Evolutionary conservation across 768 basidiomycete genomes (phyloP).

Genomic region (Suillus brevipes): DNA sequence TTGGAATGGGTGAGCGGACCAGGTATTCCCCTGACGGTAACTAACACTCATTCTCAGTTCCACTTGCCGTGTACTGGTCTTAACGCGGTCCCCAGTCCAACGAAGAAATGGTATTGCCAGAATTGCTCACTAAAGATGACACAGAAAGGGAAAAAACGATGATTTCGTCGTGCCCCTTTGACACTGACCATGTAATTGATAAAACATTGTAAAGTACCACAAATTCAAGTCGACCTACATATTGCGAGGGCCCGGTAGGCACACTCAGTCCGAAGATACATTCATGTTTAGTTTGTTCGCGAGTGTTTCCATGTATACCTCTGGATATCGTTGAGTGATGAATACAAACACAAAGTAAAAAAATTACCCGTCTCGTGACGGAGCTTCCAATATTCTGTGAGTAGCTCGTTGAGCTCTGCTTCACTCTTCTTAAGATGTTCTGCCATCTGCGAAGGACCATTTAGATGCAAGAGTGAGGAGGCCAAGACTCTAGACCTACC

Average conservation of each 20-base stretch:
- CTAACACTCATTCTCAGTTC: slow-evolving; percentile 49
- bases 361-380: slow-evolving; percentile 70
- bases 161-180: neutral
- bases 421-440: slow-evolving; percentile 77
- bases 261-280: slow-evolving; percentile 30
- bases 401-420: slow-evolving; percentile 74
- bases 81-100: slow-evolving; percentile 53
- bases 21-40: neutral
- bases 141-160: slow-evolving; percentile 35
- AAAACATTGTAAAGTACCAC: neutral
- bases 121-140: slow-evolving; percentile 50
- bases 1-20: slow-evolving; percentile 75
- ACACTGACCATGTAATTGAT: neutral
- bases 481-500: slow-evolving; percentile 36
- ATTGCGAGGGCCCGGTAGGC: neutral
- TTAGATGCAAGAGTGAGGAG: neutral
- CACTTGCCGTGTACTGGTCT: slow-evolving; percentile 70
- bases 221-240: neutral
- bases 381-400: slow-evolving; percentile 82
- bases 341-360: neutral
- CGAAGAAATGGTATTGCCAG: slow-evolving; percentile 69
- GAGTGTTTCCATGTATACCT: slow-evolving; percentile 85
- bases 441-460: slow-evolving; percentile 53
- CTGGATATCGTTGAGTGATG: slow-evolving; percentile 36
- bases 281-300: slow-evolving; percentile 77